These are phyloP conservation scores for Gaertneriomyces semiglobifer DNA, from an alignment of 192 early-diverging fungal species.

Conservation along the genomic window DNA sequence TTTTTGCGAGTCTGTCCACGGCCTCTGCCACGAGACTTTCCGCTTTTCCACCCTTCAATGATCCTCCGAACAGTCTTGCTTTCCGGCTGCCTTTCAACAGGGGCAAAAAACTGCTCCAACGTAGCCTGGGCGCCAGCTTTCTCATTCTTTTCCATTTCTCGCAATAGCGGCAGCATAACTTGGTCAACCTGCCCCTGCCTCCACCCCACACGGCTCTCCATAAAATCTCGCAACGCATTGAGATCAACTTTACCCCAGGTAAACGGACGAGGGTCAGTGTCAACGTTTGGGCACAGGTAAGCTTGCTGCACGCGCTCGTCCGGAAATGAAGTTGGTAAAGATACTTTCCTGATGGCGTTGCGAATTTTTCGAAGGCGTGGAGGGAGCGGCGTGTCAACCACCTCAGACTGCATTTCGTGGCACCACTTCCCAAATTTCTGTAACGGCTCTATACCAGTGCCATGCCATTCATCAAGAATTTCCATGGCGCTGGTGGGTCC, in stretches of 20 bases:
- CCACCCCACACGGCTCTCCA: constrained; percentile 63
- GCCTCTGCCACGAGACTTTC: too few relatives aligned
- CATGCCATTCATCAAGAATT: constrained; percentile 71
- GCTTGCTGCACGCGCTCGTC: constrained; percentile 70
- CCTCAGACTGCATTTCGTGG: constrained; percentile 40
- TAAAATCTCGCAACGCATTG: constrained; percentile 61
- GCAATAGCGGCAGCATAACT: constrained; percentile 67
- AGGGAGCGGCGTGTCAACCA: background rate
- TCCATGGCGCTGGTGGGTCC: constrained; percentile 89
- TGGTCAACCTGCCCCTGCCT: constrained; percentile 62
- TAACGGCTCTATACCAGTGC: constrained; percentile 45
- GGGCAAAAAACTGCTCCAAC: constrained; percentile 38
- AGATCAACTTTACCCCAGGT: constrained; percentile 71
- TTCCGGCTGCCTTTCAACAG: background rate
- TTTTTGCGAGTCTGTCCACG: too few relatives aligned
- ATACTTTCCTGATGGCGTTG: constrained; percentile 52
- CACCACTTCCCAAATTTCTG: constrained; percentile 59
- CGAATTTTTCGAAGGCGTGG: background rate
- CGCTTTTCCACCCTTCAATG: too few relatives aligned
- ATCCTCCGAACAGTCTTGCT: too few relatives aligned
- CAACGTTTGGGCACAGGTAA: constrained; percentile 77
- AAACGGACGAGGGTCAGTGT: constrained; percentile 55
- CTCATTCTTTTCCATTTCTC: constrained; percentile 32
- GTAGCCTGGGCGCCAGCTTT: constrained; percentile 25
- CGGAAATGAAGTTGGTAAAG: constrained; percentile 77